phyloP scores from a whole-genome alignment of 805 yeast species.

The Komagataella pseudopastoris region DNA sequence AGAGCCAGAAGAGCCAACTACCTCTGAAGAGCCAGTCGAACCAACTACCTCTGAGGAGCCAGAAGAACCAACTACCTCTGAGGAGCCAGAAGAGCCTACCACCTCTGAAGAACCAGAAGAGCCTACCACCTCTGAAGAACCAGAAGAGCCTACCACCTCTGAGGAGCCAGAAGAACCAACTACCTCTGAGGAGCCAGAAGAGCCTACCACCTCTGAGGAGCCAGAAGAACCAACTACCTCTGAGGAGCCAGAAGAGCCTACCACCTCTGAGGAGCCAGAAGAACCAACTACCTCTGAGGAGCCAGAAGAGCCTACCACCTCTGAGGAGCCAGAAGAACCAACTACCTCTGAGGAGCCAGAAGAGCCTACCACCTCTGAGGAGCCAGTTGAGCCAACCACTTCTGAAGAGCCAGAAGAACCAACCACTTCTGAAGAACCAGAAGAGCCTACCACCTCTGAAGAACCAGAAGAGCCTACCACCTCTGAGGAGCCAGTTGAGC shows the following conservation, averaged over 20 bases:
- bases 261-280: neutral
- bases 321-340: neutral
- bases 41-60: neutral
- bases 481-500: neutral
- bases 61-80: neutral
- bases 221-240: neutral
- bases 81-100: neutral
- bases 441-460: neutral
- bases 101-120: neutral
- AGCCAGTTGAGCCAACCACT: neutral
- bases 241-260: neutral
- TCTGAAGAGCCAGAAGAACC: neutral
- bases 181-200: neutral
- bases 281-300: neutral
- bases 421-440: neutral
- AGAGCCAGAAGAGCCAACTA: neutral
- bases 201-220: neutral
- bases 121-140: neutral
- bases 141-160: neutral
- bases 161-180: neutral
- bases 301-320: neutral
- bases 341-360: neutral
- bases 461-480: neutral
- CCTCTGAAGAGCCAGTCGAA: neutral
- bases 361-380: neutral